Conservation (phyloP, 2,329 filamentous ascomycete genomes). For the Cladophialophora bantiana region DNA sequence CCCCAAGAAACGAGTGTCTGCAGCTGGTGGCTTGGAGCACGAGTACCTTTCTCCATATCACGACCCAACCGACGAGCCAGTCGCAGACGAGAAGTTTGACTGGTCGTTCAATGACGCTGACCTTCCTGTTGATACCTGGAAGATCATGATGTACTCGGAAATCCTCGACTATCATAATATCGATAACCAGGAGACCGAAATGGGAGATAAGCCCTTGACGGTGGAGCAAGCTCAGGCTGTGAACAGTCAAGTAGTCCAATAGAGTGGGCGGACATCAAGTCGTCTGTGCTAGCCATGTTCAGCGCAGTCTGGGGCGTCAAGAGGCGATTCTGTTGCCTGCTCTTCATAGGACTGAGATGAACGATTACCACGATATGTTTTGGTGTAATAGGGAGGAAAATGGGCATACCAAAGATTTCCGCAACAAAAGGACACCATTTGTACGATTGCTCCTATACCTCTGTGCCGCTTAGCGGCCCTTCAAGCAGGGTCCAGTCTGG, state of each 20-base stretch:
- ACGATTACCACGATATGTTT: conserved; percentile 21
- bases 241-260: conserved; percentile 37
- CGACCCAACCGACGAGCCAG: conserved; percentile 94
- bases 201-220: conserved; percentile 37
- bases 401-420: conserved; percentile 6
- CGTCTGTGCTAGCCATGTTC: neutral
- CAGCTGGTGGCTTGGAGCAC: conserved; percentile 83
- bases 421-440: conserved; percentile 5
- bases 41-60: conserved; percentile 97
- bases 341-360: conserved; percentile 9
- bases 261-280: neutral
- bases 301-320: neutral
- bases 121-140: conserved; percentile 98
- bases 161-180: conserved; percentile 99
- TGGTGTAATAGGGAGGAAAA: conserved; percentile 10
- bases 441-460: neutral
- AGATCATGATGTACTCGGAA: conserved; percentile 99
- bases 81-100: conserved; percentile 96
- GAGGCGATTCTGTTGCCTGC: neutral
- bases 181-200: conserved; percentile 56
- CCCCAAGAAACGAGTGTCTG: conserved; percentile 92
- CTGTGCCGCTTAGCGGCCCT: neutral
- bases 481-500: neutral
- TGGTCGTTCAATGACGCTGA: conserved; percentile 99
- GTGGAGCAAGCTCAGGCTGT: conserved; percentile 40